These are phyloP conservation scores for Karstenula rhodostoma DNA, from an alignment of 2,329 filamentous ascomycete genomes.

Conservation along the genomic window DNA sequence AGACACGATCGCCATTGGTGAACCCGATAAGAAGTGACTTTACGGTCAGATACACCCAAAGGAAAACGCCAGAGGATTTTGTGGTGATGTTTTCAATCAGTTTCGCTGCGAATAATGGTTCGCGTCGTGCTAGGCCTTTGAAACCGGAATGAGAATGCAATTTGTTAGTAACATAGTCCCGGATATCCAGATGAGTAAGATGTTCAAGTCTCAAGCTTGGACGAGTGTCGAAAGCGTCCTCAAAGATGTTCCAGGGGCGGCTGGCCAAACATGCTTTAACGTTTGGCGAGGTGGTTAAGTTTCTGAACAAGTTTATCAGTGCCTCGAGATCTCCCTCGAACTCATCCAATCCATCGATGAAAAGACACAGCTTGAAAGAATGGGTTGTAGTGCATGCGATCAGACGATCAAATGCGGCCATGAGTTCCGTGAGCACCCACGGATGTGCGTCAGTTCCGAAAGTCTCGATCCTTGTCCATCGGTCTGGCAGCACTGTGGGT, in stretches of 20 bases:
- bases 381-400: not conserved
- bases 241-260: not conserved
- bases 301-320: slow-evolving; percentile 17
- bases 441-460: not conserved
- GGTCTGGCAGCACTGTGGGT: not conserved
- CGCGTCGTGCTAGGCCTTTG: too few species aligned
- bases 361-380: slow-evolving; percentile 7
- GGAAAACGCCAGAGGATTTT: slow-evolving; percentile 16
- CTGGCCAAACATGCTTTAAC: slow-evolving; percentile 9
- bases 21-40: slow-evolving; percentile 12
- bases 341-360: slow-evolving; percentile 25
- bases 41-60: slow-evolving; percentile 17
- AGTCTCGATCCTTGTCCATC: not conserved
- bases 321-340: slow-evolving; percentile 16
- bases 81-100: slow-evolving; percentile 6
- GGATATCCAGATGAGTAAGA: not conserved
- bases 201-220: not conserved
- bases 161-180: not conserved
- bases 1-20: slow-evolving; percentile 5
- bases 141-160: not conserved
- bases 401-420: not conserved
- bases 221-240: not conserved
- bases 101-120: not conserved
- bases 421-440: not conserved
- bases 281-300: slow-evolving; percentile 20